Percentiles rank a stretch among this genome's conserved stretches.
Evolutionary conservation across 2,329 filamentous ascomycete species (phyloP).

Genomic region (Pseudophaeomoniella oleicola): DNA sequence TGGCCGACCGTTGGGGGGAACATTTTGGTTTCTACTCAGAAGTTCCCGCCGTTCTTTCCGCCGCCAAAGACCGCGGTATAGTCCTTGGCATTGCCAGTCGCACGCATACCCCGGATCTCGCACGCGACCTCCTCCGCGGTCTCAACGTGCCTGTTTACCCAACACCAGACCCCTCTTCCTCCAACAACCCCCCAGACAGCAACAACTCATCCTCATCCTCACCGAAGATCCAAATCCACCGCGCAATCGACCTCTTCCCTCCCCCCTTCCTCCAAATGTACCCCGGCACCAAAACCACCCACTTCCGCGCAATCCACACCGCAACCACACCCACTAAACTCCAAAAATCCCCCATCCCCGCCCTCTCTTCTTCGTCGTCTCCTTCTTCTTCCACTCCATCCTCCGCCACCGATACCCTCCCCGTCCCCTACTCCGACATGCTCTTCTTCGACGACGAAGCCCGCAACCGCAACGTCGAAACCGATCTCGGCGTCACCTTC

Average conservation of each 20-base stretch:
- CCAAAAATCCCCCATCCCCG: not conserved
- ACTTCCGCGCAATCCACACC: slow-evolving; percentile 62
- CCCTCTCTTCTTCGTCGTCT: too few relatives aligned
- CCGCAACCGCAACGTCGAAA: slow-evolving; percentile 68
- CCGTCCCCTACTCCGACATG: slow-evolving; percentile 66
- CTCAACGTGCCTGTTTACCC: slow-evolving; percentile 39
- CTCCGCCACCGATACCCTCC: too few relatives aligned
- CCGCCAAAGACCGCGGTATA: slow-evolving; percentile 40
- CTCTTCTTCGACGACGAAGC: slow-evolving; percentile 91
- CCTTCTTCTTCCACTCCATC: too few relatives aligned
- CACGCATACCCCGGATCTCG: slow-evolving; percentile 66
- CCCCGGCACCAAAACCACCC: slow-evolving; percentile 68
- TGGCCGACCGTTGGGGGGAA: slow-evolving; percentile 39
- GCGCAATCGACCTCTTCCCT: slow-evolving; percentile 34
- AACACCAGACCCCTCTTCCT: slow-evolving; percentile 28
- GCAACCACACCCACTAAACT: slow-evolving; percentile 17
- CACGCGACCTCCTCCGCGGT: slow-evolving; percentile 62
- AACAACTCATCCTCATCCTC: slow-evolving; percentile 42
- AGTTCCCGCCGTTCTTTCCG: slow-evolving; percentile 51
- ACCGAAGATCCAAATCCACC: not conserved
- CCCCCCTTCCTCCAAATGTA: slow-evolving; percentile 43
- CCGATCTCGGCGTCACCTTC: slow-evolving; percentile 66
- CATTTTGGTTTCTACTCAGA: slow-evolving; percentile 56
- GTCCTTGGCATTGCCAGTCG: slow-evolving; percentile 63
- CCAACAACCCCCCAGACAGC: slow-evolving; percentile 19